Percentiles rank a stretch among this genome's conserved stretches.
These are phyloP conservation scores for Xylariaceae sp. DNA, from an alignment of 2,329 filamentous ascomycete species.

Conservation along the genomic window DNA sequence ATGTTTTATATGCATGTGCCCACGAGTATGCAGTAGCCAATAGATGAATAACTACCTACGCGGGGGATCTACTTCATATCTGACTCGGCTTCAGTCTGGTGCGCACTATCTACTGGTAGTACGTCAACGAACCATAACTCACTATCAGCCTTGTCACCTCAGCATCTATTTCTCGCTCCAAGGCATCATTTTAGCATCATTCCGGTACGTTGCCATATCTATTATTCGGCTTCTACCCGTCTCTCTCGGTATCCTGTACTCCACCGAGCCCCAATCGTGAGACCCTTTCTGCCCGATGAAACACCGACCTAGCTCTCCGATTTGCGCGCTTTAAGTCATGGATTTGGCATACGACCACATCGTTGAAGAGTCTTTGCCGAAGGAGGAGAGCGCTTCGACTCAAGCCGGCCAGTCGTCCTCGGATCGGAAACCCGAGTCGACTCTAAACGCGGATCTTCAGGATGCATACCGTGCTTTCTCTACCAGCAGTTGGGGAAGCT, in stretches of 20 bases:
- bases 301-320: background rate
- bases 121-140: constrained; percentile 27
- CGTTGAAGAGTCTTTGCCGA: constrained; percentile 69
- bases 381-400: constrained; percentile 35
- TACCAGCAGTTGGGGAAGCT: constrained; percentile 82
- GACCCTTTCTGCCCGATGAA: constrained; percentile 11
- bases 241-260: constrained; percentile 1
- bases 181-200: constrained; percentile 5
- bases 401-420: constrained; percentile 9
- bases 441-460: constrained; percentile 82
- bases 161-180: constrained; percentile 3
- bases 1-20: no score
- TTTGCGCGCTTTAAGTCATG: constrained; percentile 49
- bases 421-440: constrained; percentile 37
- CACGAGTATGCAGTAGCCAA: no score
- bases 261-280: constrained; percentile 6
- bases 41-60: no score
- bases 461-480: constrained; percentile 94
- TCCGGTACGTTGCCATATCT: no score
- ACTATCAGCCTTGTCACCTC: constrained; percentile 26
- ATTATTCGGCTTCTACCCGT: background rate
- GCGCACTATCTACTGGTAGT: background rate
- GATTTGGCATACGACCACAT: constrained; percentile 98
- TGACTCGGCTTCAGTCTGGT: no score
- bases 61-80: no score